phyloP scores from a whole-genome alignment of 495 filamentous ascomycete species.

The Achaetomiella virescens region DNA sequence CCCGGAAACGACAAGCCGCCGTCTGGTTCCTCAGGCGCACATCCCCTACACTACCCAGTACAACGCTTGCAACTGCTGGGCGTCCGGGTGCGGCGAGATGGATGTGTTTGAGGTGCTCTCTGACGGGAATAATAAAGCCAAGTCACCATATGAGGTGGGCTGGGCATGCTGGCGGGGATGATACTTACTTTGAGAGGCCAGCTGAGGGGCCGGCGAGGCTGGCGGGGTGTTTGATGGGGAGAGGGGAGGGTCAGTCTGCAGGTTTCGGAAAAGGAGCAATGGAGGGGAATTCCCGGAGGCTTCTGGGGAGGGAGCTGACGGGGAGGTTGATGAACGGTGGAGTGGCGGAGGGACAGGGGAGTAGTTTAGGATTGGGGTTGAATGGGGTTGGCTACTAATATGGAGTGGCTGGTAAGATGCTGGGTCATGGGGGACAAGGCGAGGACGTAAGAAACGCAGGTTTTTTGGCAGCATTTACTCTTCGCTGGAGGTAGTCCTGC shows the following conservation, averaged over 20 bases:
- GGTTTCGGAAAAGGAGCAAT: slow-evolving; percentile 24
- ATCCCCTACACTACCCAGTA: slow-evolving; percentile 65
- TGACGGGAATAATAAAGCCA: slow-evolving; percentile 41
- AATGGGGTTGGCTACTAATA: neutral
- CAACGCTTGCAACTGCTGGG: slow-evolving; percentile 61
- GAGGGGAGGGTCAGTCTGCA: slow-evolving; percentile 28
- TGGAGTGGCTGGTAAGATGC: no score
- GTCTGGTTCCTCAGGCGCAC: slow-evolving; percentile 66
- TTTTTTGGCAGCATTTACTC: no score
- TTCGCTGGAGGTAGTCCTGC: no score
- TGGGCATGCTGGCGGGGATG: slow-evolving; percentile 48
- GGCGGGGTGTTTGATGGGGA: slow-evolving; percentile 52
- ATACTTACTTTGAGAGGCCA: slow-evolving; percentile 60
- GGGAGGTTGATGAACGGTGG: neutral
- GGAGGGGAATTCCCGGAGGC: neutral
- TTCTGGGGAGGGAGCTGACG: slow-evolving; percentile 2
- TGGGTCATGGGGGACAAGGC: no score
- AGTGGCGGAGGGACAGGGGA: neutral
- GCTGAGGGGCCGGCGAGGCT: slow-evolving; percentile 46
- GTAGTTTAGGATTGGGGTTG: neutral
- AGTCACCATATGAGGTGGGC: slow-evolving; percentile 51
- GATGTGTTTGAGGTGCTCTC: slow-evolving; percentile 64
- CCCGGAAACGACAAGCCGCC: slow-evolving; percentile 29
- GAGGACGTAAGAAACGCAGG: no score
- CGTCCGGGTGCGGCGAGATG: slow-evolving; percentile 59